Base-by-base conservation (phyloP, 306 rosid genomes). In the Potentilla sterilis region DNA sequence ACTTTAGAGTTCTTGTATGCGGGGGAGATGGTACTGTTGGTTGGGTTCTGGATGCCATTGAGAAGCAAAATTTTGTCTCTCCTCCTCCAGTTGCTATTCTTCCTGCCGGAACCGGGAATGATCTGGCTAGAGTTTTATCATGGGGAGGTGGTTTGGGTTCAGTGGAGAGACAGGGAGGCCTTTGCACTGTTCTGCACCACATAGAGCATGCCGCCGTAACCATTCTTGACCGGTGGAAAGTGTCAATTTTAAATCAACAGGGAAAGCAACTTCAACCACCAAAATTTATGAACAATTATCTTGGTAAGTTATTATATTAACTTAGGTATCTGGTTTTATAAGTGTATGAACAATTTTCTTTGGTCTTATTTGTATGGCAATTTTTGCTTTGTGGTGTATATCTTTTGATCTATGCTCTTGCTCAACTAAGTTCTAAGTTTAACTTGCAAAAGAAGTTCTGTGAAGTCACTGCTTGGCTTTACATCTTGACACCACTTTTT, bases 71-170 rank as follows among this genome's bases (percentile, higher is more conserved):
- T 86, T 96, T 88, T 86, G 89, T 88, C 75, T 96, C 99, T 78
- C 99, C 99, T 85, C 99, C 98, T 65, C 97, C 98, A 37, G 97
- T 96, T 76, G 98, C 99, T 70, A 90, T 96, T 81, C 98, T 96
- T 80, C 99, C 99, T 34, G 99, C 99, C 3, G 98, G 98, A 77
- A 96, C 98, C 4, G 99, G 99, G 84, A 96, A 96, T 77, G 99
- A 96, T 88, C 92, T 96, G 46, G 99, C 99, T 28, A 86, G 99
- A 84, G 98, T 96, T 83, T 88, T 96, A 38, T 89, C 90, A 22
- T 96, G 99, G 99, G 99, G 99, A 81, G 91, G 99, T 85, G 97
- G 99, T 82, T 85, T 96, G 96, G 90, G 99, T 72, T 87, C 96
- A 55, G 97, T 96, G 84, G 98, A 92, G 89, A 92, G 97, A 84